Base-by-base conservation (phyloP, 495 filamentous ascomycete genomes). In the Daldinia loculata region DNA sequence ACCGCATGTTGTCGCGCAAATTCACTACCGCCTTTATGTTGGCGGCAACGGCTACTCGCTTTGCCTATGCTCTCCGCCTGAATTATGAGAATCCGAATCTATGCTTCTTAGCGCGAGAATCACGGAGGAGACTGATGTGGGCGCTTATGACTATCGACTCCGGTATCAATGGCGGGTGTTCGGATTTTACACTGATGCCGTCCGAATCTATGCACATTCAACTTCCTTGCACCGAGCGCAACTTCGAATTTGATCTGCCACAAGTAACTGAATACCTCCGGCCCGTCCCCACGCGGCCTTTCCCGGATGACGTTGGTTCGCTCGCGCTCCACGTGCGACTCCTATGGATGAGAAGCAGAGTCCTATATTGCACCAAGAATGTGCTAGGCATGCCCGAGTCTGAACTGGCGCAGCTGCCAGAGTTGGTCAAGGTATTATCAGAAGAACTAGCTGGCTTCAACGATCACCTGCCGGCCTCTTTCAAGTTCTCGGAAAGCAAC, bases 81-180 rank as follows among this genome's bases (percentile, higher is more conserved):
- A 84, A 84, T 76, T 80, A 83, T 58, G 84, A 86, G 63, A 81
- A 82, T 50, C 73, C 81, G 17, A 77, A 77, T 38, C 71, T 86
- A 32, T 83, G 83, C 67, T 86, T 85, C 61, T 73, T 86, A 6
- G 83, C 83, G 3, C 78, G 78, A 26, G 84, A 86, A 72, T 82
- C 81, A 0, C 78, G 83, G n/a, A 79, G 84, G 51, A 77, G 84
- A 12, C 75, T 86, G 30, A 84, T 86, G 84, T 86, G 84, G 84
- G 80, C 83, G 9, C 74, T 86, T 9, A 78, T 82, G 68, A 84
- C 84, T 62, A 82, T 84, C 63, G 84, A 86, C 69, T 79, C 81
- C 6, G 76, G 78, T 41, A 78, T 84, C 24, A 80, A 82, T 26
- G 79, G 77, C 32, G 82, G 84, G 17, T 80, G 83, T 57, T 67